Base-by-base conservation (phyloP, 306 rosid genomes). In the Astragalus glycyphyllos region DNA sequence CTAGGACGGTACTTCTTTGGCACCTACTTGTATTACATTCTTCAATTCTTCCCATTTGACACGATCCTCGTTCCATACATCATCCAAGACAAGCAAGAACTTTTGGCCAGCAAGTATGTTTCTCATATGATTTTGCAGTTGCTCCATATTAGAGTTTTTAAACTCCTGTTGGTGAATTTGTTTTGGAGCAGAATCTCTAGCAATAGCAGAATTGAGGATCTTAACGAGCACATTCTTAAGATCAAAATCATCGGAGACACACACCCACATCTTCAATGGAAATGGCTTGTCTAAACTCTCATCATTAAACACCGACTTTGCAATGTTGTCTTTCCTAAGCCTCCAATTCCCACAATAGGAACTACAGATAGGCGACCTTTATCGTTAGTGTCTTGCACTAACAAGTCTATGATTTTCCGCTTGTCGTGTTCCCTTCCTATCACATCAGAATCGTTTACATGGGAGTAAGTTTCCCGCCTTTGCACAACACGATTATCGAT, bases 311-410 rank as follows among this genome's bases (percentile, higher is more conserved):
- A 58, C 64, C 37, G 1, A 7, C 9, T 58, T 58, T 13, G 72
- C 79, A 20, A 74, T 8, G 71, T 74, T 15, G 78, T 74, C 44
- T 74, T 74, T 7, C 78, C 78, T 15, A 74, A 2, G 3, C 78
- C 78, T 1, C 71, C 71, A 26, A 64, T 51, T 7, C 78, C 78
- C 7, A 74, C 72, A 17, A 74, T 74, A 20, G 78, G 65, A 14
- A 74, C 16, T 2, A 64, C 65, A 9, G 34, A 14, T 17, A 17
- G 17, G 2, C 20, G n/a, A 42, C 23, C n/a, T 58, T 34, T 13
- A 58, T 34, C 29, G 14, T 4, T 7, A 35, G 4, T 4, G 15
- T 35, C 46, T 8, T 35, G 3, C 29, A 59, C 1, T 35, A 59
- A 59, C 0, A 59, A 7, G 0, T 59, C 1, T 0, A 59, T 4